Conservation (phyloP, 2,329 filamentous ascomycete species). For the Fusarium domesticum region DNA sequence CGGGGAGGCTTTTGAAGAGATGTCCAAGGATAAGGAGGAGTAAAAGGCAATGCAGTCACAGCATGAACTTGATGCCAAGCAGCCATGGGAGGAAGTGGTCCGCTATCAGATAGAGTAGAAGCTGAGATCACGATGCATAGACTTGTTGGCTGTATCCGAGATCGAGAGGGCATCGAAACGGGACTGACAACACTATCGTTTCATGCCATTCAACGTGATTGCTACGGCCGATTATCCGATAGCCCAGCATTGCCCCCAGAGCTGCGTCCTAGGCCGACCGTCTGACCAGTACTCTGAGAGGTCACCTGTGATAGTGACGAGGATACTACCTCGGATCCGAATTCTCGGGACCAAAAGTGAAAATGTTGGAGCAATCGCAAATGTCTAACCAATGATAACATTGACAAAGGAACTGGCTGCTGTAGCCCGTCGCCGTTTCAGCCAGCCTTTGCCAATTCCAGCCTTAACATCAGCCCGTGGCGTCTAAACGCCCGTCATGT, state of each 20-base stretch:
- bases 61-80: not conserved
- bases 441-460: too few relatives aligned
- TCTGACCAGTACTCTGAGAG: too few relatives aligned
- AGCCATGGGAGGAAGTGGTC: not conserved
- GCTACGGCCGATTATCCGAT: too few relatives aligned
- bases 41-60: constrained; percentile 12
- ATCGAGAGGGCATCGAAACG: too few relatives aligned
- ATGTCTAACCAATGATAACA: too few relatives aligned
- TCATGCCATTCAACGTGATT: too few relatives aligned
- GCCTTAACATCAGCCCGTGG: too few relatives aligned
- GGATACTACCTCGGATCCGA: constrained; percentile 14
- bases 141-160: not conserved
- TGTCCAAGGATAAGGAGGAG: constrained; percentile 19
- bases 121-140: not conserved
- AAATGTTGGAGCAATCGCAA: not conserved
- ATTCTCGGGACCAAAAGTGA: constrained; percentile 5
- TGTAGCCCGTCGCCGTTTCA: too few relatives aligned
- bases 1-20: constrained; percentile 9
- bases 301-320: constrained; percentile 5
- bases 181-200: too few relatives aligned
- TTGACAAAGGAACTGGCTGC: too few relatives aligned
- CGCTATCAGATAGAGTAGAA: not conserved
- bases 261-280: not conserved
- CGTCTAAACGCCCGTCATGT: too few relatives aligned
- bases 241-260: not conserved